Base-by-base conservation (phyloP, 2,329 filamentous ascomycete species). In the Botryotinia calthae region DNA sequence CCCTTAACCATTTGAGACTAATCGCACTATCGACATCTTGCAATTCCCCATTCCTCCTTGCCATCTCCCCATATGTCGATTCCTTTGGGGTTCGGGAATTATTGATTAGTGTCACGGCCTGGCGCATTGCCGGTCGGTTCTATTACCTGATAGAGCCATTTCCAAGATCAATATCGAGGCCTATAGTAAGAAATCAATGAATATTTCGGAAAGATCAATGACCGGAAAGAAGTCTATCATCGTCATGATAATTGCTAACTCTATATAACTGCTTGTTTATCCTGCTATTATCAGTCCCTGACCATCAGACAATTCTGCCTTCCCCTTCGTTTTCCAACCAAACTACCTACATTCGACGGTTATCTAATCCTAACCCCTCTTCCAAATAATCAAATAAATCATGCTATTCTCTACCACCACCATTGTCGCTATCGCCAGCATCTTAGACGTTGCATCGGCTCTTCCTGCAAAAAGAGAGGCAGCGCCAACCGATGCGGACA, bases 351-450 rank as follows among this genome's bases (percentile, higher is more conserved):
- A 16, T 48, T 42, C 28, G 48, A 31, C 20, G 34, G 25, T 31
- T 42, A 9, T 14, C 44, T 37, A 31, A 40, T 25, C 40, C 37
- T 4, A 56, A 34, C 12, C 14, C 61, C 31, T 42, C 20, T 46
- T 28, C 48, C 31, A 37, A 42, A 31, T 34, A 42, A 62, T 22
- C 40, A 61, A 59, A 58, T 25, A 34, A 61, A 76, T 25, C 51
- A 80, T 80, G 79, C 76, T 75, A 74, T 79, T 79, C 75, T 77
- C 77, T 44, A 70, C 70, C 16, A 63, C 73, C 48, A 71, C 75
- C n/a, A 46, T 71, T 46, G 28, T 77, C 31, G 76, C 74, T 63
- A 63, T 76, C 34, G 61, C 74, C 68, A 72, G 62, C 34, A 44
- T 68, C 48, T 72, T 73, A 51, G 37, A 70, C 18, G 54, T 63